Conservation (phyloP, 495 filamentous ascomycete genomes). For the Immersiella caudata region DNA sequence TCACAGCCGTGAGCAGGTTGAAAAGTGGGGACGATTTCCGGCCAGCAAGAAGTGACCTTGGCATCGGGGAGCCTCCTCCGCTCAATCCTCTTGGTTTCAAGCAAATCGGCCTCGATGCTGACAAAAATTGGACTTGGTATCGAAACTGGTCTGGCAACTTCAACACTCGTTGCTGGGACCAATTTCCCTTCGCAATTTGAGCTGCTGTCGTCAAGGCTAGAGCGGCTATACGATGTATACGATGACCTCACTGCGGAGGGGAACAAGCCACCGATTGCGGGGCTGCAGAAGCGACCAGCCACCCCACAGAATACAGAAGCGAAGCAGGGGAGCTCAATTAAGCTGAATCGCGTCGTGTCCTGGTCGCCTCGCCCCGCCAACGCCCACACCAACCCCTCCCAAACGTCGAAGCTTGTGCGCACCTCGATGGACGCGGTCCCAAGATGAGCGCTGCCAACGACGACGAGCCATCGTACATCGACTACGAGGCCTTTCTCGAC, state of each 20-base stretch:
- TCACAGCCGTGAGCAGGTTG: neutral
- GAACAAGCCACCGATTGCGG: slow-evolving; percentile 13
- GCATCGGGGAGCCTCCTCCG: neutral
- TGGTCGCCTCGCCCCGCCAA: neutral
- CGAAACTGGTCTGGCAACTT: neutral
- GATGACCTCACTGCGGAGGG: slow-evolving; percentile 22
- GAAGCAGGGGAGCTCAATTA: neutral
- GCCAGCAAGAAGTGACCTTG: slow-evolving; percentile 4
- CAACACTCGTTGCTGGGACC: neutral
- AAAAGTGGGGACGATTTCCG: neutral
- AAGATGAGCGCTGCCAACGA: slow-evolving; percentile 32
- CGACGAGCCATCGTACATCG: slow-evolving; percentile 83
- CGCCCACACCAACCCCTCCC: neutral
- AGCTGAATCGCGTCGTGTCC: neutral
- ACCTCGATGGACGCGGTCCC: neutral
- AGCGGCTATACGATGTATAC: neutral
- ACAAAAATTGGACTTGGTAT: neutral
- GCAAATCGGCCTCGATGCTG: neutral
- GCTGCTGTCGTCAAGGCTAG: neutral
- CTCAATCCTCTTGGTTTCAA: neutral
- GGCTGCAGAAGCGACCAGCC: slow-evolving; percentile 3
- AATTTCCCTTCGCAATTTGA: neutral
- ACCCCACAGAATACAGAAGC: neutral
- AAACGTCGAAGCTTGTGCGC: neutral
- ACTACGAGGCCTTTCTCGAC: slow-evolving; percentile 90